A percentile compares a stretch with the other conserved stretches of the same genome.
These are phyloP conservation scores for Silene vulgaris DNA, from an alignment of 179 eudicot species.

Conservation along the genomic window DNA sequence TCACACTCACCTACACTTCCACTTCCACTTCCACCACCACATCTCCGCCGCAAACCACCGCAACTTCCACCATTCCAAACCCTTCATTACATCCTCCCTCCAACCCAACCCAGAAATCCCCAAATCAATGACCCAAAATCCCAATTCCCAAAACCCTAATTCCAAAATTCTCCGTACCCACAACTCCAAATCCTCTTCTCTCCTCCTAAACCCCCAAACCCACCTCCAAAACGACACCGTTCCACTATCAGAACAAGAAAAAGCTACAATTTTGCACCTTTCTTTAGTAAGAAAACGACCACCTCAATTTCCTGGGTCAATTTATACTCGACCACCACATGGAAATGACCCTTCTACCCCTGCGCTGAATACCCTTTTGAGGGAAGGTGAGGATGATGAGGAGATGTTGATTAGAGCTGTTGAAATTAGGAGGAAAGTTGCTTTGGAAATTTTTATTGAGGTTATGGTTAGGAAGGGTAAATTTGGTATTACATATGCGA, in stretches of 20 bases:
- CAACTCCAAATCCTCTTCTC: conserved; percentile 55
- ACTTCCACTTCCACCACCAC: conserved; percentile 22
- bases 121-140: conserved; percentile 13
- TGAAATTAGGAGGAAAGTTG: conserved; percentile 71
- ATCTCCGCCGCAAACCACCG: conserved; percentile 21
- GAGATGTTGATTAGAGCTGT: conserved; percentile 60
- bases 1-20: conserved; percentile 19
- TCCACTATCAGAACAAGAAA: conserved; percentile 33
- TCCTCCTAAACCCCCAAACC: conserved; percentile 29
- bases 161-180: conserved; percentile 45
- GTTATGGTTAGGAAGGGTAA: conserved; percentile 59
- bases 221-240: conserved; percentile 24
- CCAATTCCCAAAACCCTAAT: conserved; percentile 11
- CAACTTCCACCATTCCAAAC: conserved; percentile 10
- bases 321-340: conserved; percentile 37
- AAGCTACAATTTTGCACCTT: conserved; percentile 43
- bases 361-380: conserved; percentile 34
- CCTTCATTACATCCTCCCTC: conserved; percentile 10
- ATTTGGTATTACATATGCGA: conserved; percentile 74
- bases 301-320: conserved; percentile 82
- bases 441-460: conserved; percentile 56
- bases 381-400: conserved; percentile 31
- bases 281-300: conserved; percentile 46
- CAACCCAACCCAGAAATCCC: conserved; percentile 17
- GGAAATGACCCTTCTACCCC: conserved; percentile 38